A percentile compares a stretch with the other conserved stretches of the same genome.
Evolutionary conservation across 2,329 filamentous ascomycete species (phyloP).

Genomic region (Periconia sp.): DNA sequence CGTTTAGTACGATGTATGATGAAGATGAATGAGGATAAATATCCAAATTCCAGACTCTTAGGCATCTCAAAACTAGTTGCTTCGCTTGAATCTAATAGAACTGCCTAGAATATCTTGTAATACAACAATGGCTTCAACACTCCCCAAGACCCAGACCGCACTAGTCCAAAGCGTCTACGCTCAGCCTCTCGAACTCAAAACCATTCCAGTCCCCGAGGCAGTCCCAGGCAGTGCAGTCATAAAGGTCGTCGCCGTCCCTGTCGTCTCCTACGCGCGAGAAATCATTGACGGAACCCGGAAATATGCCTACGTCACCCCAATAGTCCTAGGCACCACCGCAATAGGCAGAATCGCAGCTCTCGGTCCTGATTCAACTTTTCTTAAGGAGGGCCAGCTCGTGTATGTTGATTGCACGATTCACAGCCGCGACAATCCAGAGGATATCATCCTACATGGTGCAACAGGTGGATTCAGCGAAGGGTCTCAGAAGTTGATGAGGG

Average conservation of each 20-base stretch:
- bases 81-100: too few species aligned
- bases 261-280: conserved; percentile 50
- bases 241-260: conserved; percentile 42
- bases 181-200: conserved; percentile 35
- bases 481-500: conserved; percentile 35
- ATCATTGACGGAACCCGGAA: conserved; percentile 48
- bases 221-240: conserved; percentile 48
- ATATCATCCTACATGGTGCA: conserved; percentile 24
- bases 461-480: not conserved
- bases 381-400: conserved; percentile 48
- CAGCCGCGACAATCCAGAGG: conserved; percentile 43
- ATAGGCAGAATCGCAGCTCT: conserved; percentile 45
- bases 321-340: conserved; percentile 40
- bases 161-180: conserved; percentile 33
- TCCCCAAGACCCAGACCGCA: conserved; percentile 24
- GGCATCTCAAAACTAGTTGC: too few species aligned
- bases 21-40: too few species aligned
- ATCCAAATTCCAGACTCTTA: too few species aligned
- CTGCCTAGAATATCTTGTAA: too few species aligned
- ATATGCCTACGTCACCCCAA: conserved; percentile 41
- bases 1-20: too few species aligned
- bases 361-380: conserved; percentile 43
- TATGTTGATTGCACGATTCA: conserved; percentile 44
- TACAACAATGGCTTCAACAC: not conserved
- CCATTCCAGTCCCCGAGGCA: conserved; percentile 38